Conservation (phyloP, 805 yeast species). For the Monosporozyma servazzii region DNA sequence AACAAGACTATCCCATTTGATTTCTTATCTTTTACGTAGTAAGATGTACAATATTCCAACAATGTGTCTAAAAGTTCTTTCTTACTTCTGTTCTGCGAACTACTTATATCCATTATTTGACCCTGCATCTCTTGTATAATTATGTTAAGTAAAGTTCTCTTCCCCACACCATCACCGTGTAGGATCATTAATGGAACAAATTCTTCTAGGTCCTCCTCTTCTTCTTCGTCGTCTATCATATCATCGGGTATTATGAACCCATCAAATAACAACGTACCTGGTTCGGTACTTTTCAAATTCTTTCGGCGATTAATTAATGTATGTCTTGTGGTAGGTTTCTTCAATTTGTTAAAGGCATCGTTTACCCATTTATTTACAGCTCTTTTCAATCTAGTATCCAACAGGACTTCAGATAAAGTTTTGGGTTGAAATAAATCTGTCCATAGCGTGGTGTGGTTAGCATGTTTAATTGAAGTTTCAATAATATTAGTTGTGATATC, state of each 20-base stretch:
- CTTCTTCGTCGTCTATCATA: conserved; percentile 7
- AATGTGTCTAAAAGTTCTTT: conserved; percentile 58
- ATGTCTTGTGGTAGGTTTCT: conserved; percentile 29
- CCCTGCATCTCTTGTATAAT: conserved; percentile 54
- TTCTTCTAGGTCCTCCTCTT: conserved; percentile 13
- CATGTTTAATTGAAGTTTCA: not conserved
- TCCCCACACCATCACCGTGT: conserved; percentile 71
- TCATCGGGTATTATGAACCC: conserved; percentile 31
- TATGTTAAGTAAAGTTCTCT: conserved; percentile 64
- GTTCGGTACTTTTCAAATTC: conserved; percentile 10
- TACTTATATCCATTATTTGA: conserved; percentile 72
- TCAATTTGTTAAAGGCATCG: conserved; percentile 29
- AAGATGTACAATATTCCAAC: conserved; percentile 77
- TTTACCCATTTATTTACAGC: conserved; percentile 26
- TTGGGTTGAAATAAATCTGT: conserved; percentile 26
- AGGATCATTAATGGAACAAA: conserved; percentile 58
- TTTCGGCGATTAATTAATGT: conserved; percentile 16
- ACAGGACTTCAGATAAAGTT: conserved; percentile 23
- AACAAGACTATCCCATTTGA: conserved; percentile 62
- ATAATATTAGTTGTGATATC: not conserved
- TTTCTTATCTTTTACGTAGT: conserved; percentile 49
- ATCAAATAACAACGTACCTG: conserved; percentile 21
- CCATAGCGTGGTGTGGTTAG: conserved; percentile 19
- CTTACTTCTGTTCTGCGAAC: conserved; percentile 63
- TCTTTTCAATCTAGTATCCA: conserved; percentile 16